Conservation (phyloP, 2,329 filamentous ascomycete genomes). For the Tothia fuscella region DNA sequence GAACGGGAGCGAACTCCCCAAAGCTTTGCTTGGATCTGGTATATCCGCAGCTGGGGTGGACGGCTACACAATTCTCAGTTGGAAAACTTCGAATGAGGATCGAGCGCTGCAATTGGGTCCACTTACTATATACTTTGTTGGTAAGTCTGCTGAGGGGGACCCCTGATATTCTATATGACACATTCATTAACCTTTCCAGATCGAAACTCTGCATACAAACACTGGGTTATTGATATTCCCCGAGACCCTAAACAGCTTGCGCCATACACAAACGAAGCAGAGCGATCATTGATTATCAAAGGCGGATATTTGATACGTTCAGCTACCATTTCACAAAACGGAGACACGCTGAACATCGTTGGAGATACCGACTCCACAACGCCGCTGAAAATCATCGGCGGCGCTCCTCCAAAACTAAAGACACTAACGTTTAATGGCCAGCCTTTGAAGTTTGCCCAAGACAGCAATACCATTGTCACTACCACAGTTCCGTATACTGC, state of each 20-base stretch:
- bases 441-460: slow-evolving; percentile 25
- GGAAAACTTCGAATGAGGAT: slow-evolving; percentile 39
- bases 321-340: slow-evolving; percentile 39
- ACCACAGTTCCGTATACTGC: slow-evolving; percentile 38
- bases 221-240: slow-evolving; percentile 51
- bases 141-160: slow-evolving; percentile 23
- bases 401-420: slow-evolving; percentile 38
- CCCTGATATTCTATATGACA: background rate
- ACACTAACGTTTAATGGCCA: slow-evolving; percentile 51
- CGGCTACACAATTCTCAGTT: slow-evolving; percentile 40
- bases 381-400: slow-evolving; percentile 55
- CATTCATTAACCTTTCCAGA: slow-evolving; percentile 32
- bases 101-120: slow-evolving; percentile 31
- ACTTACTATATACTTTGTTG: slow-evolving; percentile 44
- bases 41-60: slow-evolving; percentile 22
- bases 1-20: background rate
- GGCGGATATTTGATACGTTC: slow-evolving; percentile 54
- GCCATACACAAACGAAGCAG: slow-evolving; percentile 1
- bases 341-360: slow-evolving; percentile 46
- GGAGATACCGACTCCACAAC: slow-evolving; percentile 64
- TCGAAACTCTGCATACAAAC: slow-evolving; percentile 55
- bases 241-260: slow-evolving; percentile 18
- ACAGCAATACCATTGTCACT: slow-evolving; percentile 37
- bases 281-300: slow-evolving; percentile 41
- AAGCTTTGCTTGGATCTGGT: background rate